These are phyloP conservation scores for Ophiostoma sp. DNA, from an alignment of 2,329 filamentous ascomycete genomes.

Conservation along the genomic window DNA sequence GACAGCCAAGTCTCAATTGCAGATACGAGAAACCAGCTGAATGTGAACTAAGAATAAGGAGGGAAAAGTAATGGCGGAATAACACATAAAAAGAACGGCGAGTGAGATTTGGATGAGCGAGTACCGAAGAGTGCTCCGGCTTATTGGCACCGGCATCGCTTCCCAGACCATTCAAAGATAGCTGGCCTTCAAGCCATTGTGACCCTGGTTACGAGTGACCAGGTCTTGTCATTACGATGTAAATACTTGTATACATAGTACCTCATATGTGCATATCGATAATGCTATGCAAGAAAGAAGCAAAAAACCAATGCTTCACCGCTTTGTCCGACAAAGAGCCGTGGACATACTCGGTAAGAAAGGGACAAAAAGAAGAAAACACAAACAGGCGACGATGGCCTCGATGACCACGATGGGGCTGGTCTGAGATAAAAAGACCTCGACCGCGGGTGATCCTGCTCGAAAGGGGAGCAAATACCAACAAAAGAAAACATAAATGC, in stretches of 20 bases:
- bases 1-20: not conserved
- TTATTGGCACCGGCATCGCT: not conserved
- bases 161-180: not conserved
- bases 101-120: not conserved
- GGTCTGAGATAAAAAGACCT: constrained; percentile 5
- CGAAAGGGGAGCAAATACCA: not conserved
- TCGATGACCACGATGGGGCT: not conserved
- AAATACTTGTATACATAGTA: not conserved
- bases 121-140: not conserved
- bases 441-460: not conserved
- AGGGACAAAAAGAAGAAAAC: not conserved
- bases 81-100: not conserved
- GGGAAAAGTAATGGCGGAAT: not conserved
- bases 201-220: not conserved
- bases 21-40: not conserved
- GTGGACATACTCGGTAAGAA: too few relatives aligned
- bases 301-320: not conserved
- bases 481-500: constrained; percentile 2
- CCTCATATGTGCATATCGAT: not conserved
- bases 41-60: not conserved
- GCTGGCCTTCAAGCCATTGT: not conserved
- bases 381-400: not conserved
- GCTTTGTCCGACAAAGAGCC: not conserved
- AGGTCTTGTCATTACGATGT: not conserved
- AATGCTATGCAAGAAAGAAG: not conserved